Base-by-base conservation (phyloP, 805 yeast genomes). In the Ogataea nitratoaversa region DNA sequence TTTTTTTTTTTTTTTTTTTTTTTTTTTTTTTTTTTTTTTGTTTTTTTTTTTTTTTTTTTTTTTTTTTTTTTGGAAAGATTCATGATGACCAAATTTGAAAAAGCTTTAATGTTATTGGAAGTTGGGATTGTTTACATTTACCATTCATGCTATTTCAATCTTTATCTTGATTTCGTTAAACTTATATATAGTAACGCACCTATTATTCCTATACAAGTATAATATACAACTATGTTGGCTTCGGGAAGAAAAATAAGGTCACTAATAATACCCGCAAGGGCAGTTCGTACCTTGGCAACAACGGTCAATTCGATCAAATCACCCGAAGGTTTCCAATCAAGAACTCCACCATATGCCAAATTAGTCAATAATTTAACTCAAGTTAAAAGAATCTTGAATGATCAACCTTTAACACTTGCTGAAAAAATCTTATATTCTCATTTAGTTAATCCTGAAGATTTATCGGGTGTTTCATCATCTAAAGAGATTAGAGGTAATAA, bases 341-440 rank as follows among this genome's bases (percentile, higher is more conserved):
- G 95, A 59, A 77, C 88, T 17, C 98, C 99, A 5, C 97, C 98
- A 37, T 90, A 90, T 59, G 78, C 80, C 37, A 82, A 84, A 62
- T 71, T 91, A 44, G 66, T 85, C 32, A 63, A 67, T 22, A 86
- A 84, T 35, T 71, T 93, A 43, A 64, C 66, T 8, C 60, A 67
- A 30, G 67, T 61, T 29, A 62, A 60, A 31, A 43, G 43, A 27
- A 57, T 63, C 14, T 38, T 62, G 32, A 57, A 60, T 38, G 45
- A 57, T 38, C 63, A 59, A 41, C 98, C 97, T 30, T 76, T 91
- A 59, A 91, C 98, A 39, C 82, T 87, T 60, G 97, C 96, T 49
- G 98, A 91, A 74, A 91, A 91, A 74, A 79, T 91, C 53, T 74
- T 91, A 52, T 93, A 91, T 70, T 91, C 96, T 50, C 98, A 91